Evolutionary conservation across 306 rosid genomes (phyloP).

Genomic region (Acacia melanoxylon): DNA sequence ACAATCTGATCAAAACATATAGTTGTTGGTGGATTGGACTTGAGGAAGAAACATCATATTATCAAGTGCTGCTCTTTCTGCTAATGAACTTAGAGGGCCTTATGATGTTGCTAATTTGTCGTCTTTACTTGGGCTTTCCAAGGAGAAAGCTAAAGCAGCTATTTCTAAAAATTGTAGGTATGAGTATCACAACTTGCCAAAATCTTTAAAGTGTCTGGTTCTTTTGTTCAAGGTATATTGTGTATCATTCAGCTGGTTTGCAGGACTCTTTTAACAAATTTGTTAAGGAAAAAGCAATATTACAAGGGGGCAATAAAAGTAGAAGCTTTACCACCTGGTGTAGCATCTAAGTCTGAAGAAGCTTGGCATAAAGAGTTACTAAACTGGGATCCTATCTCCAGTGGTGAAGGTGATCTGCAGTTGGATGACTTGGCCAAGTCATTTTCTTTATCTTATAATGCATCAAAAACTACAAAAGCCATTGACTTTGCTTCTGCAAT

Average conservation of each 20-base stretch:
- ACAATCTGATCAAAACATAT: constrained; percentile 30
- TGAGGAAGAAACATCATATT: constrained; percentile 68
- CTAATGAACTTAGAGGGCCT: constrained; percentile 84
- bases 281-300: constrained; percentile 71
- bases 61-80: constrained; percentile 76
- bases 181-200: constrained; percentile 45
- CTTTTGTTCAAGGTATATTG: constrained; percentile 9
- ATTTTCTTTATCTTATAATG: constrained; percentile 46
- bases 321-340: constrained; percentile 56
- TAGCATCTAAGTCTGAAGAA: constrained; percentile 45
- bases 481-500: constrained; percentile 60
- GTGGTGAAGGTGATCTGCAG: constrained; percentile 81
- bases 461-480: constrained; percentile 59
- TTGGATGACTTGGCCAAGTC: constrained; percentile 69
- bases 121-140: constrained; percentile 70
- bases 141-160: constrained; percentile 79
- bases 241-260: constrained; percentile 25
- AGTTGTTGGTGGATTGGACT: constrained; percentile 91
- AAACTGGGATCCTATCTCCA: constrained; percentile 82
- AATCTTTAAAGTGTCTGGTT: constrained; percentile 17
- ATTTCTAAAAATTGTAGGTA: constrained; percentile 89
- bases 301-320: constrained; percentile 75
- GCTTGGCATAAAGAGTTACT: constrained; percentile 51
- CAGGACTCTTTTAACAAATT: constrained; percentile 73
- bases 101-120: constrained; percentile 84